Evolutionary conservation across 352 stramenopile species (phyloP).

Genomic region (Saprolegnia diclina): DNA sequence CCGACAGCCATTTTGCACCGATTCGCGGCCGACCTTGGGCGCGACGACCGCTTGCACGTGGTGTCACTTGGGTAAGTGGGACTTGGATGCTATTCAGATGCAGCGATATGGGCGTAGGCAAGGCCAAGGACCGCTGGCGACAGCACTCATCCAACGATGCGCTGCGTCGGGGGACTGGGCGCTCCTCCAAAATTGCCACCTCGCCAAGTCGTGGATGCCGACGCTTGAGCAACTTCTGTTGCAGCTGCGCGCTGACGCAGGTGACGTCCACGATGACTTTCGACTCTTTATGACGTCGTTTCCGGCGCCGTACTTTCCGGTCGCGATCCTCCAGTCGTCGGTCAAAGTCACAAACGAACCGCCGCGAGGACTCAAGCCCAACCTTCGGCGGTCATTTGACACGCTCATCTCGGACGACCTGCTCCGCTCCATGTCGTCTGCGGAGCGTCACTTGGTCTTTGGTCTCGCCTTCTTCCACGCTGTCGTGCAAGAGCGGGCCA

Average conservation of each 20-base stretch:
- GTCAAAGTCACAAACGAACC: slow-evolving; percentile 79
- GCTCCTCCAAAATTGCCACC: slow-evolving; percentile 68
- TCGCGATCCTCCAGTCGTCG: slow-evolving; percentile 61
- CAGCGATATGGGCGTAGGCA: slow-evolving; percentile 29
- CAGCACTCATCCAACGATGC: slow-evolving; percentile 47
- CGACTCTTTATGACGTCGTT: slow-evolving; percentile 66
- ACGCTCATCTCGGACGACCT: slow-evolving; percentile 25
- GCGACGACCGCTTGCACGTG: slow-evolving; percentile 40
- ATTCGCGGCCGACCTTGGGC: slow-evolving; percentile 42
- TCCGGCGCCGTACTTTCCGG: slow-evolving; percentile 59
- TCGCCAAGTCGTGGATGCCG: slow-evolving; percentile 72
- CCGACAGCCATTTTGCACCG: slow-evolving; percentile 43
- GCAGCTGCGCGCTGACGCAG: slow-evolving; percentile 32
- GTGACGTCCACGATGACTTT: slow-evolving; percentile 50
- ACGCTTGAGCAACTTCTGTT: slow-evolving; percentile 44
- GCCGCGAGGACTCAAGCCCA: slow-evolving; percentile 63
- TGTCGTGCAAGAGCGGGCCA: slow-evolving; percentile 59
- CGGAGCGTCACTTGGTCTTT: slow-evolving; percentile 48
- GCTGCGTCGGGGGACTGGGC: slow-evolving; percentile 51
- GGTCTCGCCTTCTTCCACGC: slow-evolving; percentile 76
- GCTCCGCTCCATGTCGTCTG: neutral
- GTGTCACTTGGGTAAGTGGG: slow-evolving; percentile 50
- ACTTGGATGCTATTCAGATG: neutral
- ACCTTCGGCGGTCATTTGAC: slow-evolving; percentile 56
- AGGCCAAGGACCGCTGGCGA: slow-evolving; percentile 63